A percentile compares a stretch with the other conserved stretches of the same genome.
These are phyloP conservation scores for Plasmodium gaboni DNA, from an alignment of 169 alveolate species.

Conservation along the genomic window DNA sequence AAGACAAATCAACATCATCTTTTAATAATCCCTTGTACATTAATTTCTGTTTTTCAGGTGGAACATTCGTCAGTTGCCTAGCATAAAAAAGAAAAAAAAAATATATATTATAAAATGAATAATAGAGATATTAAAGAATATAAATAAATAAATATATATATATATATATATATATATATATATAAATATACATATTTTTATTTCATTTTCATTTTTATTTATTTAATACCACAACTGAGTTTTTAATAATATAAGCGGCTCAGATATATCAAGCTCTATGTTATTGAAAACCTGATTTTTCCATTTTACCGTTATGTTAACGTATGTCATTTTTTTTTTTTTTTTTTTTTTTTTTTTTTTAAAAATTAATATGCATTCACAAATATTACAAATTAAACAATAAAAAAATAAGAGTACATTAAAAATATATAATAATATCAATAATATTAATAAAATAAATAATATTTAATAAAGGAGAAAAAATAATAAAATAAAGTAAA, in stretches of 20 bases:
- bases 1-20: conserved; percentile 86
- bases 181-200: neutral
- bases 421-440: too few species aligned
- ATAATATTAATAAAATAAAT: too few species aligned
- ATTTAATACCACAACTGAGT: conserved; percentile 72
- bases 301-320: conserved; percentile 84
- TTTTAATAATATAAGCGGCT: conserved; percentile 77
- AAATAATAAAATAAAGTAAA: too few species aligned
- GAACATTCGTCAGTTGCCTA: conserved; percentile 92
- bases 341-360: neutral
- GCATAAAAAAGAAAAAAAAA: neutral
- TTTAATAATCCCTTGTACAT: conserved; percentile 91
- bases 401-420: too few species aligned
- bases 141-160: neutral
- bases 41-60: conserved; percentile 93
- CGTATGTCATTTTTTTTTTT: conserved; percentile 58
- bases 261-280: conserved; percentile 76
- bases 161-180: neutral
- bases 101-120: neutral
- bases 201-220: conserved; percentile 10
- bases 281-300: conserved; percentile 80
- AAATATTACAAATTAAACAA: too few species aligned
- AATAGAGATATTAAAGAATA: neutral
- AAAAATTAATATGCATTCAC: neutral
- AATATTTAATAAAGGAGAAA: too few species aligned